phyloP scores from a whole-genome alignment of 2,329 filamentous ascomycete species.

The Fusarium heterosporum region DNA sequence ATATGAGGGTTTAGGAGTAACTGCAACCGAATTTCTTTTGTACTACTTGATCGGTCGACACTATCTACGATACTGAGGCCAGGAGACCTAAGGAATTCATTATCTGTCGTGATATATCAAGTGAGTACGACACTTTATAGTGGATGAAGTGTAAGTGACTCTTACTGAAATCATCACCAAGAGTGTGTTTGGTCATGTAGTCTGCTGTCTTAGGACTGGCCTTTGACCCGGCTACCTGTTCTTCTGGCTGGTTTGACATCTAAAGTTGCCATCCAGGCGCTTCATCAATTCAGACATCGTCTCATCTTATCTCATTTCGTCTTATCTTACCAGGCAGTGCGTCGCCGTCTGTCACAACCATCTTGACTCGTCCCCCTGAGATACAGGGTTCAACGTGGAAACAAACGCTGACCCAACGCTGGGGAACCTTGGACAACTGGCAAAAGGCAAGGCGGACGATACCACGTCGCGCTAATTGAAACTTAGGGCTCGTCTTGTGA shows the following conservation, averaged over 20 bases:
- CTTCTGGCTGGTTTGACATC: slow-evolving; percentile 3
- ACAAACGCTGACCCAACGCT: slow-evolving; percentile 21
- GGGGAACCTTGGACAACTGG: slow-evolving; percentile 7
- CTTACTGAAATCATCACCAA: slow-evolving; percentile 15
- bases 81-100: neutral
- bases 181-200: neutral
- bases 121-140: slow-evolving; percentile 3
- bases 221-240: slow-evolving; percentile 19
- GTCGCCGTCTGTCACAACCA: slow-evolving; percentile 19
- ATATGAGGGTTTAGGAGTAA: neutral
- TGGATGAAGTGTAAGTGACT: neutral
- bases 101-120: neutral
- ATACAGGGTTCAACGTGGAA: slow-evolving; percentile 33
- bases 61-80: neutral
- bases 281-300: slow-evolving; percentile 1
- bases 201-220: slow-evolving; percentile 36
- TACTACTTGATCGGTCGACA: neutral
- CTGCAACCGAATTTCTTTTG: neutral
- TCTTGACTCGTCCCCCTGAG: slow-evolving; percentile 20
- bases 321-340: neutral
- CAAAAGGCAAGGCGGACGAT: neutral
- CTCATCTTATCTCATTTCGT: slow-evolving; percentile 1
- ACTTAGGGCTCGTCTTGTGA: slow-evolving; percentile 7
- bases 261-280: neutral
- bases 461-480: neutral